Percentiles rank a stretch among this genome's conserved stretches.
These are phyloP conservation scores for Kregervanrija pseudodelftensis DNA, from an alignment of 805 yeast genomes.

Conservation along the genomic window DNA sequence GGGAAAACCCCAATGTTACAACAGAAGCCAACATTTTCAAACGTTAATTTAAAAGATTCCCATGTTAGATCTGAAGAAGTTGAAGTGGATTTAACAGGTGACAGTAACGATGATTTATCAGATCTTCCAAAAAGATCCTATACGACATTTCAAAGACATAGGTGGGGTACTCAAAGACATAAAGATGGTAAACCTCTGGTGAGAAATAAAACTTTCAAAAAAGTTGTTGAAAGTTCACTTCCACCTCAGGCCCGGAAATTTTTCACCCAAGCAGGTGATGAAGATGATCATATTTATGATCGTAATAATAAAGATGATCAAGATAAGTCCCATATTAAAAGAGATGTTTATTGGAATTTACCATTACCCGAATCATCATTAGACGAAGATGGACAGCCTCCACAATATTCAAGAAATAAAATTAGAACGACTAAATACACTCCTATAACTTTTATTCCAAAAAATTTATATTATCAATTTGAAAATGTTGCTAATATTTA, in stretches of 20 bases:
- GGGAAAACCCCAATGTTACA: constrained; percentile 21
- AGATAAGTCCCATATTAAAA: constrained; percentile 23
- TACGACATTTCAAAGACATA: constrained; percentile 60
- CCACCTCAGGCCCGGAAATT: constrained; percentile 14
- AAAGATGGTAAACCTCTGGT: constrained; percentile 59
- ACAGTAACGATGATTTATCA: constrained; percentile 19
- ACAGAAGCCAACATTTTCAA: constrained; percentile 11
- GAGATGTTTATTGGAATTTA: constrained; percentile 54
- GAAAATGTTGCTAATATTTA: constrained; percentile 85
- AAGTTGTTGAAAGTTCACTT: constrained; percentile 17
- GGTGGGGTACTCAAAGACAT: constrained; percentile 90
- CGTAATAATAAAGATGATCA: constrained; percentile 25
- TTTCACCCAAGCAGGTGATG: constrained; percentile 14
- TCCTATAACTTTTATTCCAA: constrained; percentile 82
- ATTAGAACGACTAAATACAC: constrained; percentile 95
- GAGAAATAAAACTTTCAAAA: constrained; percentile 50
- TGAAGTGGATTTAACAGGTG: constrained; percentile 11
- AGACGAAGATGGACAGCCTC: constrained; percentile 49
- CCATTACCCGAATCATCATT: constrained; percentile 50
- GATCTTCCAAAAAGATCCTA: constrained; percentile 29
- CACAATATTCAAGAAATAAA: constrained; percentile 76
- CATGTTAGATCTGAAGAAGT: constrained; percentile 6
- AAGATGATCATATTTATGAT: constrained; percentile 21
- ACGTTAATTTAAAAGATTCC: constrained; percentile 11
- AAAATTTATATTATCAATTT: constrained; percentile 74